phyloP scores from a whole-genome alignment of 2,329 filamentous ascomycete species.

The Monosporascus sp. region DNA sequence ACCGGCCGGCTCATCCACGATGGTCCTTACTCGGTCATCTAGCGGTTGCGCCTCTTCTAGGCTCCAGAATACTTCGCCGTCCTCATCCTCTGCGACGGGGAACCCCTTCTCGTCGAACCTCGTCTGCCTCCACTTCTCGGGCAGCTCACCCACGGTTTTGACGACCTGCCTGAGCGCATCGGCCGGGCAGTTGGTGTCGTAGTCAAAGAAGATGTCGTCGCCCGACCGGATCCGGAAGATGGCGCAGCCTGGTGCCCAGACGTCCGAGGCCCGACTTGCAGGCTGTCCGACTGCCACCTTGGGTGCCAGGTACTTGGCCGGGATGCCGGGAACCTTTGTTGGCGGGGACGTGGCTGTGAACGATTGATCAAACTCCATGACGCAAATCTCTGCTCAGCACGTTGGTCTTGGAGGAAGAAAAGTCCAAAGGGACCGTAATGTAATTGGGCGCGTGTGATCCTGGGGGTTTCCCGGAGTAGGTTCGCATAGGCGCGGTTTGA shows the following conservation, averaged over 20 bases:
- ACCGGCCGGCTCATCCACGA: conserved; percentile 13
- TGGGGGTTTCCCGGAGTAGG: conserved; percentile 9
- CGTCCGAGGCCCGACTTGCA: conserved; percentile 11
- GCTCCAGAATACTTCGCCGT: conserved; percentile 2
- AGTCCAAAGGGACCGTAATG: conserved; percentile 15
- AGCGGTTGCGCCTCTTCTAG: conserved; percentile 4
- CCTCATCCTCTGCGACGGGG: conserved; percentile 7
- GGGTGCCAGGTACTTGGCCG: conserved; percentile 16
- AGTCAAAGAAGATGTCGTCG: conserved; percentile 6
- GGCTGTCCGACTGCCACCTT: conserved; percentile 14
- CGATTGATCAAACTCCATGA: conserved; percentile 3
- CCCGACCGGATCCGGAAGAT: conserved; percentile 9
- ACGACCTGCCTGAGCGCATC: conserved; percentile 7
- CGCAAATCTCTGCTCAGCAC: conserved; percentile 12
- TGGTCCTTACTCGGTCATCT: conserved; percentile 5
- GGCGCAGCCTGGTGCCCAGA: conserved; percentile 7
- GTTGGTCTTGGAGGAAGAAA: conserved; percentile 8
- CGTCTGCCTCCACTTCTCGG: conserved; percentile 6
- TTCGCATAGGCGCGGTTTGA: conserved; percentile 5
- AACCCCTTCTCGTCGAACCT: conserved; percentile 9
- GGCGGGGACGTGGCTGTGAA: conserved; percentile 15
- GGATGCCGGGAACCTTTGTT: conserved; percentile 12
- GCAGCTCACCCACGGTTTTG: conserved; percentile 8
- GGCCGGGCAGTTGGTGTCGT: conserved; percentile 6
- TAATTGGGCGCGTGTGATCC: conserved; percentile 17